Evolutionary conservation across 495 filamentous ascomycete species (phyloP).

Genomic region (Daldinia decipiens): DNA sequence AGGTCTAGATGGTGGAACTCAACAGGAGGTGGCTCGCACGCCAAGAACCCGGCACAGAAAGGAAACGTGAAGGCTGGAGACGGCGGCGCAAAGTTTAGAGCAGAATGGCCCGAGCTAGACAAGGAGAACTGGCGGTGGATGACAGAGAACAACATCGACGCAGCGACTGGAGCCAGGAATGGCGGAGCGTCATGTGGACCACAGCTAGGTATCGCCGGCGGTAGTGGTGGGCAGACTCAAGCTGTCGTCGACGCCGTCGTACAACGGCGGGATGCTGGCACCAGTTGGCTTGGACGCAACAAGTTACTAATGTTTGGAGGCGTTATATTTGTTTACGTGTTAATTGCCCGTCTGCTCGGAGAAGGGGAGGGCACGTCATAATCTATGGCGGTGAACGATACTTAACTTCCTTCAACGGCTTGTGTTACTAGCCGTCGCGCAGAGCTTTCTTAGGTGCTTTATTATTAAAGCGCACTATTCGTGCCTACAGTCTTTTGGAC

Average conservation of each 20-base stretch:
- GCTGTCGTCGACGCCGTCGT: slow-evolving; percentile 79
- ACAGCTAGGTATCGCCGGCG: slow-evolving; percentile 71
- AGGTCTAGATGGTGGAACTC: slow-evolving; percentile 96
- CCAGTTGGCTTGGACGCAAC: slow-evolving; percentile 81
- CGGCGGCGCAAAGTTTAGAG: slow-evolving; percentile 87
- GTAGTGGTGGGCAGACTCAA: slow-evolving; percentile 76
- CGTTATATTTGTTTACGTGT: slow-evolving; percentile 78
- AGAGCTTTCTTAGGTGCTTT: no score
- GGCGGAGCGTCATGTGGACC: slow-evolving; percentile 68
- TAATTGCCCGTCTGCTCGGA: slow-evolving; percentile 77
- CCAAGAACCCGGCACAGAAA: slow-evolving; percentile 56
- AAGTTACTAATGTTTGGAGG: slow-evolving; percentile 75
- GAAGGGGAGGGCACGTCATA: slow-evolving; percentile 45
- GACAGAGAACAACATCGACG: slow-evolving; percentile 81
- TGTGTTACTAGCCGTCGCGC: no score
- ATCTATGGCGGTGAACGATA: neutral
- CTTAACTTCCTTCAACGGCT: neutral
- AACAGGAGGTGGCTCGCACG: slow-evolving; percentile 88
- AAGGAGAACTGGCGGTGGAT: slow-evolving; percentile 95
- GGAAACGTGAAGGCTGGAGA: slow-evolving; percentile 77
- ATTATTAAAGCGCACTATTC: no score
- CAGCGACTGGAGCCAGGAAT: slow-evolving; percentile 72
- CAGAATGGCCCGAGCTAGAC: slow-evolving; percentile 91
- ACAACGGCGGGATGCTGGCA: slow-evolving; percentile 79
- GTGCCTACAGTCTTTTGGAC: no score